Base-by-base conservation (phyloP, 106 monocot species). In the Dendrobium catenatum region DNA sequence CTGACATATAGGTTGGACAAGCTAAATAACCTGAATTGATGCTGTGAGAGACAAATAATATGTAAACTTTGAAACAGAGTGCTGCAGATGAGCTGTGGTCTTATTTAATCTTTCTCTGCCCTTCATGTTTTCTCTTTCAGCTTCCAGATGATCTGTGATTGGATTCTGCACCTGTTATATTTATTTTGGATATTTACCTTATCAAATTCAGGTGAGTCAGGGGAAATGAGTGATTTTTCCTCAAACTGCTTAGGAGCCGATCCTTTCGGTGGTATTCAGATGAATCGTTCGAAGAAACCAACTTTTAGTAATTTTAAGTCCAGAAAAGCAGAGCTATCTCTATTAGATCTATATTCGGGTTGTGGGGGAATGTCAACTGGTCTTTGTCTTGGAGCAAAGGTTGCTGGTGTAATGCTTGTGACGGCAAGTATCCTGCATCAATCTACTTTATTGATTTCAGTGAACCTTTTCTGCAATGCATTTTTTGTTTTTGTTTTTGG, bases 281-380 rank as follows among this genome's bases (percentile, higher is more conserved):
- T 46, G 49, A 78, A 76, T 20, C 19, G 40, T 49, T 43, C 15
- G 18, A 4, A 18, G 46, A 73, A 79, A 37, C 76, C 49, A 76
- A 17, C 79, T n/a, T 37, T 82, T 48, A 72, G 29, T 46, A 83
- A 61, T 68, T 59, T 1, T 37, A 73, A 78, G 24, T 73, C 59
- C 41, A 78, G 80, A 78, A 87, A 82, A 20, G 72, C 42, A 73
- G 89, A 94, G 68, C 55, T 96, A 68, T 54, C 88, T 75, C 82
- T 96, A 58, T 85, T 96, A 81, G 96, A 96, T 86, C 84, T 96
- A 37, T 96, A 90, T 86, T 89, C 87, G 84, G 96, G 96, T 75
- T 96, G 96, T 85, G 96, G 96, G 79, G 96, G 92, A 66, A 94
- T 96, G 94, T 96, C 96, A 77, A 94, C 90, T 84, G 94, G 96